Evolutionary conservation across 768 basidiomycete species (phyloP).

Genomic region (Tulasnella sp.): DNA sequence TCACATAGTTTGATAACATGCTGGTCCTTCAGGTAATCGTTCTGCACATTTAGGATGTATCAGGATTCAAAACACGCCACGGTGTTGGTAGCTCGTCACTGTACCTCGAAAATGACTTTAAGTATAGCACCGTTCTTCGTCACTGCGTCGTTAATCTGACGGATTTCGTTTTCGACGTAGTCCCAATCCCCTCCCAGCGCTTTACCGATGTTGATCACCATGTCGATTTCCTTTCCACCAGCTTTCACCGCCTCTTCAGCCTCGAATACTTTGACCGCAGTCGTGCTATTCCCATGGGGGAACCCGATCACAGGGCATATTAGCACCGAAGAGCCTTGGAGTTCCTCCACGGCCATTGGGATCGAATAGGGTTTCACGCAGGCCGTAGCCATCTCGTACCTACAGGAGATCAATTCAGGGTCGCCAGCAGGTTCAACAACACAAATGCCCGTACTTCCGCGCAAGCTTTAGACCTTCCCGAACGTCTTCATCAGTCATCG

Average conservation of each 20-base stretch:
- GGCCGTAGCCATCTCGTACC: constrained; percentile 30
- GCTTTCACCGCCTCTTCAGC: constrained; percentile 29
- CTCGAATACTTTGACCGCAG: constrained; percentile 31
- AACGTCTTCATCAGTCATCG: constrained; percentile 33
- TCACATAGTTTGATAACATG: constrained; percentile 32
- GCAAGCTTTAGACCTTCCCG: constrained; percentile 26
- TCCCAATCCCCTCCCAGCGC: constrained; percentile 32
- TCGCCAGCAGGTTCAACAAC: no score
- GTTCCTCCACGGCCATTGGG: constrained; percentile 28
- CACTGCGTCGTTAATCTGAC: constrained; percentile 34
- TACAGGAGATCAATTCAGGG: background rate
- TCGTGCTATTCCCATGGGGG: constrained; percentile 32
- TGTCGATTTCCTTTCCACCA: constrained; percentile 32
- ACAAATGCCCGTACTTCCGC: constrained; percentile 16
- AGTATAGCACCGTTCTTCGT: constrained; percentile 31
- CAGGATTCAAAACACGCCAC: background rate
- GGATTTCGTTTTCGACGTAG: constrained; percentile 33
- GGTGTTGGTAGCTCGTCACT: background rate
- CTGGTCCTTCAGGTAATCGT: constrained; percentile 31
- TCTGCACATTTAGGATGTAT: constrained; percentile 4
- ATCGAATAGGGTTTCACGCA: constrained; percentile 34
- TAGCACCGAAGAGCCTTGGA: constrained; percentile 26
- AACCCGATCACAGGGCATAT: constrained; percentile 33
- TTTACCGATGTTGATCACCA: constrained; percentile 34
- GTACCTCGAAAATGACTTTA: constrained; percentile 34